Evolutionary conservation across 2,329 filamentous ascomycete genomes (phyloP).

Genomic region (Verticillium nonalfalfae): DNA sequence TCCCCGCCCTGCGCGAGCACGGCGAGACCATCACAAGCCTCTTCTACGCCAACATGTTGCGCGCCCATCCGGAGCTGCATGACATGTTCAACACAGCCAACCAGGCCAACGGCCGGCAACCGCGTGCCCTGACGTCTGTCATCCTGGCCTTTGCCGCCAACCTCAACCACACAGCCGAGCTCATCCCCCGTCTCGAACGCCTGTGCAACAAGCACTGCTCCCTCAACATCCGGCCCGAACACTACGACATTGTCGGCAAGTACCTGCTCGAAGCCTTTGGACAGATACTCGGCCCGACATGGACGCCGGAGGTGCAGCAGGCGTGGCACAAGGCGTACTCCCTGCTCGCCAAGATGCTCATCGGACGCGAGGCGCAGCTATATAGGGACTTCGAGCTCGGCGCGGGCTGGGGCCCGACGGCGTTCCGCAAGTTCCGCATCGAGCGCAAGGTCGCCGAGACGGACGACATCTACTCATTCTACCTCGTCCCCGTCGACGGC

Average conservation of each 20-base stretch:
- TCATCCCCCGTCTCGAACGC: conserved; percentile 46
- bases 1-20: conserved; percentile 61
- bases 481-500: conserved; percentile 57
- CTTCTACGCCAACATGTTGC: conserved; percentile 67
- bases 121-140: conserved; percentile 15
- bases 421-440: conserved; percentile 63
- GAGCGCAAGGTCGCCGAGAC: conserved; percentile 59
- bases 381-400: conserved; percentile 49
- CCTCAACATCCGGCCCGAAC: conserved; percentile 59
- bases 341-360: conserved; percentile 68
- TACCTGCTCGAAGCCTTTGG: conserved; percentile 63
- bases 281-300: conserved; percentile 55
- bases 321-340: conserved; percentile 70
- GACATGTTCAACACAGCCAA: conserved; percentile 57
- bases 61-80: conserved; percentile 58
- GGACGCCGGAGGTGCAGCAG: conserved; percentile 53
- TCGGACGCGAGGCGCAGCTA: conserved; percentile 55
- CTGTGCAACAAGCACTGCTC: conserved; percentile 70
- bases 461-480: conserved; percentile 64
- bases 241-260: conserved; percentile 65
- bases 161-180: conserved; percentile 56
- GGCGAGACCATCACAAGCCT: conserved; percentile 62
- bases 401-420: conserved; percentile 41
- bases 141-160: conserved; percentile 67
- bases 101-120: conserved; percentile 16